phyloP scores from a whole-genome alignment of 176 grass and related monocot species.

The Phyllostachys edulis region DNA sequence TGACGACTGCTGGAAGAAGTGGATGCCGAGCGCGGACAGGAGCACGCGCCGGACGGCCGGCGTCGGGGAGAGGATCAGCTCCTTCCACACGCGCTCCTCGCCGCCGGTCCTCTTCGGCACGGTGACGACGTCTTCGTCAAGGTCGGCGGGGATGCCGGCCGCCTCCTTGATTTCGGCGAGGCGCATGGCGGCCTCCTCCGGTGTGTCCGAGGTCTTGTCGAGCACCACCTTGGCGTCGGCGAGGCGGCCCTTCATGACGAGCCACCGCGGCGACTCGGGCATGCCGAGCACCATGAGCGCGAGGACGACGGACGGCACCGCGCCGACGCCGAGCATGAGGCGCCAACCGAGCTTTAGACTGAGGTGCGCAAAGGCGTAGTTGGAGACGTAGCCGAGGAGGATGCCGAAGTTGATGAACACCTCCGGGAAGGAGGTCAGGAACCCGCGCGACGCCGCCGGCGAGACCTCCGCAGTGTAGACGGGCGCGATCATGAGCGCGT shows the following conservation, averaged over 20 bases:
- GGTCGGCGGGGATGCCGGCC: slow-evolving; percentile 40
- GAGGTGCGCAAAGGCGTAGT: slow-evolving; percentile 12
- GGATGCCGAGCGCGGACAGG: too few species aligned
- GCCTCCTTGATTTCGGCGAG: slow-evolving; percentile 58
- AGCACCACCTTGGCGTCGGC: slow-evolving; percentile 54
- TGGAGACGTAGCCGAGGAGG: too few species aligned
- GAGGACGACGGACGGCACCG: slow-evolving; percentile 50
- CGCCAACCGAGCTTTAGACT: slow-evolving; percentile 55
- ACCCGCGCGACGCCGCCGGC: slow-evolving; percentile 49
- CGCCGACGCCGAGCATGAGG: slow-evolving; percentile 70
- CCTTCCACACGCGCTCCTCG: slow-evolving; percentile 43
- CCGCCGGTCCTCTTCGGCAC: slow-evolving; percentile 29
- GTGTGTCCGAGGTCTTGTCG: slow-evolving; percentile 41
- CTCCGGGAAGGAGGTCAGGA: slow-evolving; percentile 60
- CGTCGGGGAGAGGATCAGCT: too few species aligned
- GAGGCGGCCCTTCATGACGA: slow-evolving; percentile 65
- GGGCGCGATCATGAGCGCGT: slow-evolving; percentile 61
- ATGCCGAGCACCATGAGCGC: slow-evolving; percentile 46
- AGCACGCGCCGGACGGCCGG: too few species aligned
- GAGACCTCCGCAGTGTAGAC: slow-evolving; percentile 69
- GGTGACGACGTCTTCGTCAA: slow-evolving; percentile 44
- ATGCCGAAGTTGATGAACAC: slow-evolving; percentile 23
- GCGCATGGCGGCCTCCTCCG: slow-evolving; percentile 48
- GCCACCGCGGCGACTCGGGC: slow-evolving; percentile 75
- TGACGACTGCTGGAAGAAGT: not conserved